A percentile compares a stretch with the other conserved stretches of the same genome.
phyloP scores from a whole-genome alignment of 2,329 filamentous ascomycete genomes.

The Epichloe sp. region DNA sequence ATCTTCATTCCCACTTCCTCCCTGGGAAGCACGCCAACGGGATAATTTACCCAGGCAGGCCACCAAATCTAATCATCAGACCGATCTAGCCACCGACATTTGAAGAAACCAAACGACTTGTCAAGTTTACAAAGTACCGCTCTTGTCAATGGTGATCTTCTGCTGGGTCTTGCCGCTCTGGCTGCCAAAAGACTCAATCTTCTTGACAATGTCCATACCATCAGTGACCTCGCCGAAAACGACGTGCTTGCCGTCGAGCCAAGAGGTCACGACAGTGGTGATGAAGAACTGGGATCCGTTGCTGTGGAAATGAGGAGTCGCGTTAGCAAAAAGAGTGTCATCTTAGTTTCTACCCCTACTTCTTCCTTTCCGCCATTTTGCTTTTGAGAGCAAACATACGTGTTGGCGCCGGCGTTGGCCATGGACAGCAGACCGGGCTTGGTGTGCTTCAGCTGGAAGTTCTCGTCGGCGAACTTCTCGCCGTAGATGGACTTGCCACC shows the following conservation, averaged over 20 bases:
- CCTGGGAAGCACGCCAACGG: too few species aligned
- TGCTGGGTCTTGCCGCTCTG: slow-evolving; percentile 38
- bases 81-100: slow-evolving; percentile 1
- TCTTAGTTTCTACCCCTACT: too few species aligned
- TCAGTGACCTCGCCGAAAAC: slow-evolving; percentile 62
- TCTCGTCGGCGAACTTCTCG: slow-evolving; percentile 10
- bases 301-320: slow-evolving; percentile 30
- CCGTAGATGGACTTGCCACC: slow-evolving; percentile 12
- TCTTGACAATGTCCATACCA: slow-evolving; percentile 41
- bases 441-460: slow-evolving; percentile 11
- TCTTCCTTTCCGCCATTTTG: not conserved
- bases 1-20: not conserved
- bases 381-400: slow-evolving; percentile 5
- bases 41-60: not conserved
- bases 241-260: slow-evolving; percentile 74
- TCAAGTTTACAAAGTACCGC: slow-evolving; percentile 32
- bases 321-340: too few species aligned
- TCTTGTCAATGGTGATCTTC: slow-evolving; percentile 44
- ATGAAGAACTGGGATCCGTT: slow-evolving; percentile 99
- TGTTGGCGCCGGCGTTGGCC: slow-evolving; percentile 12
- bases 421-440: slow-evolving; percentile 11
- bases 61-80: not conserved
- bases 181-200: slow-evolving; percentile 45
- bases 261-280: slow-evolving; percentile 81
- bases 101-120: not conserved